phyloP scores from a whole-genome alignment of 2,329 filamentous ascomycete genomes.

The Alternaria incomplexa region DNA sequence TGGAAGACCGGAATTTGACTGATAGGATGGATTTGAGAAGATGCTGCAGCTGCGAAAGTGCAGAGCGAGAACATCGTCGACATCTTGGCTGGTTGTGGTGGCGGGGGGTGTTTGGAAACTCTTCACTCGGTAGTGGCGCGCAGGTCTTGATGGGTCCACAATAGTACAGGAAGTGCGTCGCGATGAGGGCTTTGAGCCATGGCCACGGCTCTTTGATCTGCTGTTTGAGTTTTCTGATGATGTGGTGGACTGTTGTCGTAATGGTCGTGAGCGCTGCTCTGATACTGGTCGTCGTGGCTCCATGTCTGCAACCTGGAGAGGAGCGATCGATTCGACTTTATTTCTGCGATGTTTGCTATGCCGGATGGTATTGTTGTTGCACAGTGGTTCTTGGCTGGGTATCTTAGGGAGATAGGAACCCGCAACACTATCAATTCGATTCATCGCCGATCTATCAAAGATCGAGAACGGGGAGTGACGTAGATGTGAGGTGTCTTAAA shows the following conservation, averaged over 20 bases:
- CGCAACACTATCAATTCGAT: slow-evolving; percentile 43
- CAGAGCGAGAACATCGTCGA: slow-evolving; percentile 49
- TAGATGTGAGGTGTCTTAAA: slow-evolving; percentile 10
- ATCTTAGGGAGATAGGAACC: slow-evolving; percentile 28
- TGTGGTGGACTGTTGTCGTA: slow-evolving; percentile 34
- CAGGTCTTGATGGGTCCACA: slow-evolving; percentile 42
- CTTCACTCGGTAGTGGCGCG: slow-evolving; percentile 44
- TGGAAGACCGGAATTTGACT: slow-evolving; percentile 26
- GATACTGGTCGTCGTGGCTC: slow-evolving; percentile 28
- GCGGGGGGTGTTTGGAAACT: slow-evolving; percentile 38
- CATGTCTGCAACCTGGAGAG: slow-evolving; percentile 14
- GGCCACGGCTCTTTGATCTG: slow-evolving; percentile 33
- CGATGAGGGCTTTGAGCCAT: slow-evolving; percentile 44
- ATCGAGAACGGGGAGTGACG: slow-evolving; percentile 22
- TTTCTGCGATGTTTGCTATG: slow-evolving; percentile 22
- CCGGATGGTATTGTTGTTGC: slow-evolving; percentile 30
- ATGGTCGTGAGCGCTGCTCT: slow-evolving; percentile 31
- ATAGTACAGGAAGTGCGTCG: slow-evolving; percentile 44
- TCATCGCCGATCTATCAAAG: slow-evolving; percentile 39
- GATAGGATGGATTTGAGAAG: slow-evolving; percentile 41
- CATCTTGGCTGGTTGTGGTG: slow-evolving; percentile 34
- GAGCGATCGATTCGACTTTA: slow-evolving; percentile 5
- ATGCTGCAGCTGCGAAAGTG: slow-evolving; percentile 49
- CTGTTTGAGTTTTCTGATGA: slow-evolving; percentile 38
- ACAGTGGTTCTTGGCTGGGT: slow-evolving; percentile 18